These are phyloP conservation scores for Coniochaeta pulveracea DNA, from an alignment of 2,329 filamentous ascomycete genomes.

Conservation along the genomic window DNA sequence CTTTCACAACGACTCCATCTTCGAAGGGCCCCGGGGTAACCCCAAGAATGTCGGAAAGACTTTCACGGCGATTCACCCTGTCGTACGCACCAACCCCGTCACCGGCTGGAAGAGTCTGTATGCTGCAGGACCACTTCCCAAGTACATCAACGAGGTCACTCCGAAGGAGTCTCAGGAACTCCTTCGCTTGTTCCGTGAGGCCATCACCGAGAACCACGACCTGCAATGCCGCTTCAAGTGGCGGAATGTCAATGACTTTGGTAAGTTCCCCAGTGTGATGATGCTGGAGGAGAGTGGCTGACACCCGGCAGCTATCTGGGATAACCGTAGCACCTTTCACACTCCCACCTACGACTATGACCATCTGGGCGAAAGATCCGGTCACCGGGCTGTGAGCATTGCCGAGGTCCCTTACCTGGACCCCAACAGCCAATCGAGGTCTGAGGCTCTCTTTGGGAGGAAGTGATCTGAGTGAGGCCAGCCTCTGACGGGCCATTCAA, in stretches of 20 bases:
- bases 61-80: constrained; percentile 17
- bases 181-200: constrained; percentile 14
- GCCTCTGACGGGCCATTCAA: too few species aligned
- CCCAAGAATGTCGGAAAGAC: constrained; percentile 17
- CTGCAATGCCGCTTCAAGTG: constrained; percentile 19
- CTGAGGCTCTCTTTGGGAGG: constrained; percentile 13
- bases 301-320: constrained; percentile 3
- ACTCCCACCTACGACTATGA: constrained; percentile 19
- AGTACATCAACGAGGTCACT: too few species aligned
- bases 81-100: constrained; percentile 19
- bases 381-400: constrained; percentile 18
- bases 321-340: constrained; percentile 17
- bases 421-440: constrained; percentile 14
- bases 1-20: constrained; percentile 23
- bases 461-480: too few species aligned
- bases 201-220: constrained; percentile 18
- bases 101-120: constrained; percentile 21
- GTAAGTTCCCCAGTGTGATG: too few species aligned
- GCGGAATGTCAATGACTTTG: constrained; percentile 18
- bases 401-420: constrained; percentile 19
- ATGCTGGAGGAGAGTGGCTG: too few species aligned
- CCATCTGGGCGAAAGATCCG: constrained; percentile 16
- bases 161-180: too few species aligned
- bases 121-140: constrained; percentile 19
- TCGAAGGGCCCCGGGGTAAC: constrained; percentile 14